Evolutionary conservation across 768 basidiomycete species (phyloP).

Genomic region (Lentinula detonsa): DNA sequence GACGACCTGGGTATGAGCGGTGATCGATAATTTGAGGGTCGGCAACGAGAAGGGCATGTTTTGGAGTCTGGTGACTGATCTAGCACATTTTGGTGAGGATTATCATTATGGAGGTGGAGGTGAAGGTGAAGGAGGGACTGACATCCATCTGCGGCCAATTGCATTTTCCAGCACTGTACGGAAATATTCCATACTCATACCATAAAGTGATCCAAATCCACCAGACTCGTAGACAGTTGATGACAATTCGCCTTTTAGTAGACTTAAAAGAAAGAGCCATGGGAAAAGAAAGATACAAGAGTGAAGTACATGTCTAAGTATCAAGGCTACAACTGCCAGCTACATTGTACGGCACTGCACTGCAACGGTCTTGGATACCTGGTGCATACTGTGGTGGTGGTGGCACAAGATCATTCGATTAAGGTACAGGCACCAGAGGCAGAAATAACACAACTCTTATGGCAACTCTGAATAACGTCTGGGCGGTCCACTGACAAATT

Average conservation of each 20-base stretch:
- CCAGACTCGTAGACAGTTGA: slow-evolving; percentile 19
- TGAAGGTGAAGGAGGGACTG: slow-evolving; percentile 13
- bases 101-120: background rate
- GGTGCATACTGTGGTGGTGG: background rate
- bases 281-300: background rate
- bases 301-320: background rate
- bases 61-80: background rate
- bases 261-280: background rate
- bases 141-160: slow-evolving; percentile 42
- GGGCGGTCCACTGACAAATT: background rate
- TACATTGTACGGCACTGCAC: background rate
- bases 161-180: slow-evolving; percentile 39
- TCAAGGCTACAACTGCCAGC: background rate
- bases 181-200: slow-evolving; percentile 62
- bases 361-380: background rate
- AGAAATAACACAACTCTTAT: background rate
- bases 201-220: slow-evolving; percentile 52
- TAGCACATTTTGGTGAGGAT: background rate
- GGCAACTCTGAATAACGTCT: background rate
- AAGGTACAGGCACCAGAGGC: background rate
- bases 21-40: slow-evolving; percentile 85
- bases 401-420: background rate
- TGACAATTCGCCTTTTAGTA: background rate
- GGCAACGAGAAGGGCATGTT: slow-evolving; percentile 75
- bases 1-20: slow-evolving; percentile 63